Percentiles rank a stretch among this genome's conserved stretches.
Conservation (phyloP, 2,329 filamentous ascomycete genomes). For the Fusarium continuum region DNA sequence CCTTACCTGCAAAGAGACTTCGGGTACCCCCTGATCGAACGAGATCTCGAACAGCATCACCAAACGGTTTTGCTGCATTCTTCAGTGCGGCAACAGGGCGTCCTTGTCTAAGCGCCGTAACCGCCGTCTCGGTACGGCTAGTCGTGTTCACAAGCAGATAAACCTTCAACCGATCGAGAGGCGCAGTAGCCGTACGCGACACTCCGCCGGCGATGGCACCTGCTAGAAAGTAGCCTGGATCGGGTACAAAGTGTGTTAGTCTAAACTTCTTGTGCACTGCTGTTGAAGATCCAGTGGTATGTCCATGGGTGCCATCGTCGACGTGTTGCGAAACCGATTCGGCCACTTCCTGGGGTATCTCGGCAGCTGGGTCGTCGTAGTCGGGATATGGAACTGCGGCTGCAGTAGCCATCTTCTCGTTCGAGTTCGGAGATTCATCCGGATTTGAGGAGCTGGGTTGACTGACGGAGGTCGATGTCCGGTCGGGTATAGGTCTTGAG, state of each 20-base stretch:
- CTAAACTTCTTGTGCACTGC: constrained; percentile 55
- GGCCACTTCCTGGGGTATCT: constrained; percentile 38
- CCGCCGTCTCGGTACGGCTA: constrained; percentile 59
- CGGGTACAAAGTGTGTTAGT: constrained; percentile 76
- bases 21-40: constrained; percentile 87
- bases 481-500: constrained; percentile 43
- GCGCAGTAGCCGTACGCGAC: constrained; percentile 93
- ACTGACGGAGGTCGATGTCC: constrained; percentile 28
- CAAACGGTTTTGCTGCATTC: constrained; percentile 74
- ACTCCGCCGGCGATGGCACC: constrained; percentile 94
- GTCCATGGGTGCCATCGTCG: constrained; percentile 51
- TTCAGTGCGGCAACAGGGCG: constrained; percentile 70
- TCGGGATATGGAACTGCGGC: constrained; percentile 30
- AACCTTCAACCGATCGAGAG: constrained; percentile 95
- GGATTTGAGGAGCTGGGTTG: constrained; percentile 8
- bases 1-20: constrained; percentile 90
- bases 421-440: constrained; percentile 25
- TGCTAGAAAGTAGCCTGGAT: constrained; percentile 97
- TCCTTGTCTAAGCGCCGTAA: constrained; percentile 75
- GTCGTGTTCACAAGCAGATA: constrained; percentile 92
- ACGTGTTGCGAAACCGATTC: constrained; percentile 36
- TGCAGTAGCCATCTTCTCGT: constrained; percentile 33
- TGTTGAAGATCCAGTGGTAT: constrained; percentile 48
- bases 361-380: constrained; percentile 38
- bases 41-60: constrained; percentile 77